These are phyloP conservation scores for Phytopythium montanum DNA, from an alignment of 352 stramenopile species.

Conservation along the genomic window DNA sequence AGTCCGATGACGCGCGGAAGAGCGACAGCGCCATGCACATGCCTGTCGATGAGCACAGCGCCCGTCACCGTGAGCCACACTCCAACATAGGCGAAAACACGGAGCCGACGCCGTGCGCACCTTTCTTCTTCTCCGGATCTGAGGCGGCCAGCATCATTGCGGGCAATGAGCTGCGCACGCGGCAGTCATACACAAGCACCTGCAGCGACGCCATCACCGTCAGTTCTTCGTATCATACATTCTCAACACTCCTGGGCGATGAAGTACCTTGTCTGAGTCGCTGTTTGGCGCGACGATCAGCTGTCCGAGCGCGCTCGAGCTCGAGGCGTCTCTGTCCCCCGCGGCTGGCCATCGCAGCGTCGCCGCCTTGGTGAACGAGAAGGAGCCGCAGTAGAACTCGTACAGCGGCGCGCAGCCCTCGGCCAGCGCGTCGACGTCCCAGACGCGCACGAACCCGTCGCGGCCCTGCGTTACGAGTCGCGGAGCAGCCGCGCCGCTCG, in stretches of 20 bases:
- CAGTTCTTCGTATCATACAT: neutral
- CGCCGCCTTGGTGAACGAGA: conserved; percentile 60
- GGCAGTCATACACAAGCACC: conserved; percentile 48
- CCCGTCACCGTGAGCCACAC: conserved; percentile 1
- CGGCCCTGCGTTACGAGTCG: conserved; percentile 66
- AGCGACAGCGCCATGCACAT: conserved; percentile 36
- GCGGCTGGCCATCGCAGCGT: conserved; percentile 34
- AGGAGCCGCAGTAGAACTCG: conserved; percentile 56
- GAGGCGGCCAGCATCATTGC: conserved; percentile 26
- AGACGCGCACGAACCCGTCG: conserved; percentile 68
- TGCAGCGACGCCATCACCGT: conserved; percentile 6
- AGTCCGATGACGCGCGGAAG: conserved; percentile 14
- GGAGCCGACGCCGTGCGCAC: neutral
- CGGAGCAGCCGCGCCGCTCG: conserved; percentile 2
- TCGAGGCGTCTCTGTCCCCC: neutral
- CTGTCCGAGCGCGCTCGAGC: conserved; percentile 4
- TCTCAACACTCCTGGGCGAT: neutral
- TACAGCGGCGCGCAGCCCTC: conserved; percentile 18
- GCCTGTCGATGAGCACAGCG: conserved; percentile 42
- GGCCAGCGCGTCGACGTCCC: conserved; percentile 35
- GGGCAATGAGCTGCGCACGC: conserved; percentile 20
- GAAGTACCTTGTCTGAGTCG: conserved; percentile 30
- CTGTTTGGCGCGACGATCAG: conserved; percentile 44
- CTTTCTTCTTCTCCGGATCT: conserved; percentile 28
- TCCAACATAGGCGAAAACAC: no score